A percentile compares a stretch with the other conserved stretches of the same genome.
These are phyloP conservation scores for Ampelocalamus luodianensis DNA, from an alignment of 176 grass and related monocot genomes.

Conservation along the genomic window DNA sequence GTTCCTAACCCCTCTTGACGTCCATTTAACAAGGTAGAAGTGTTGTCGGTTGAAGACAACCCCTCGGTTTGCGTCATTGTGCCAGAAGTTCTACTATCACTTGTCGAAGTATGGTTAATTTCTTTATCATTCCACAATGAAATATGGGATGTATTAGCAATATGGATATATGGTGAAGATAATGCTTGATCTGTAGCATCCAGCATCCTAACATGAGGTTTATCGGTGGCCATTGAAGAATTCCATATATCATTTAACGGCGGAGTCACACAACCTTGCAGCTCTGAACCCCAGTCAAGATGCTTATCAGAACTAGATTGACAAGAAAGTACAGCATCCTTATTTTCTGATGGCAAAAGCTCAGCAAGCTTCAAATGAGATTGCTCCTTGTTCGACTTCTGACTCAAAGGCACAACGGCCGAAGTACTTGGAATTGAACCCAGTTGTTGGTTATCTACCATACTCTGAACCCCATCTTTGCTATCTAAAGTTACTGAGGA, in stretches of 20 bases:
- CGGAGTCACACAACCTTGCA: conserved; percentile 23
- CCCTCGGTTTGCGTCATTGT: conserved; percentile 34
- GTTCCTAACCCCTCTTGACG: conserved; percentile 40
- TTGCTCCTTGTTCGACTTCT: conserved; percentile 17
- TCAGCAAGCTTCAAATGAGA: conserved; percentile 32
- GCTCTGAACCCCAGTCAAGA: conserved; percentile 44
- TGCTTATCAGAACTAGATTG: conserved; percentile 40
- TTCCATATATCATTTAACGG: conserved; percentile 15
- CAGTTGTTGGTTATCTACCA: conserved; percentile 19
- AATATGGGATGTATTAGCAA: background rate
- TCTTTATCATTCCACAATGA: conserved; percentile 34
- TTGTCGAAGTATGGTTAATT: conserved; percentile 27
- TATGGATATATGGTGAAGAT: conserved; percentile 34
- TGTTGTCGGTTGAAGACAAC: conserved; percentile 37
- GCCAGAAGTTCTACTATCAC: conserved; percentile 35
- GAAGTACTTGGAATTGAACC: conserved; percentile 29
- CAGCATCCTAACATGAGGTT: conserved; percentile 20
- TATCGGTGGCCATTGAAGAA: conserved; percentile 29
- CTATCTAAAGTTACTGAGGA: conserved; percentile 64
- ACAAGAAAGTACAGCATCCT: conserved; percentile 24
- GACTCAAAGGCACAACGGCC: background rate
- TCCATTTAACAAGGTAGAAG: conserved; percentile 46
- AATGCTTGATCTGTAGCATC: conserved; percentile 34
- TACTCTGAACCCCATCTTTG: conserved; percentile 34
- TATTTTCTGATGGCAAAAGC: conserved; percentile 31